Evolutionary conservation across 2,329 filamentous ascomycete species (phyloP), one percentile per base, ranked within the genome.

Genomic region (Beauveria sp.): DNA sequence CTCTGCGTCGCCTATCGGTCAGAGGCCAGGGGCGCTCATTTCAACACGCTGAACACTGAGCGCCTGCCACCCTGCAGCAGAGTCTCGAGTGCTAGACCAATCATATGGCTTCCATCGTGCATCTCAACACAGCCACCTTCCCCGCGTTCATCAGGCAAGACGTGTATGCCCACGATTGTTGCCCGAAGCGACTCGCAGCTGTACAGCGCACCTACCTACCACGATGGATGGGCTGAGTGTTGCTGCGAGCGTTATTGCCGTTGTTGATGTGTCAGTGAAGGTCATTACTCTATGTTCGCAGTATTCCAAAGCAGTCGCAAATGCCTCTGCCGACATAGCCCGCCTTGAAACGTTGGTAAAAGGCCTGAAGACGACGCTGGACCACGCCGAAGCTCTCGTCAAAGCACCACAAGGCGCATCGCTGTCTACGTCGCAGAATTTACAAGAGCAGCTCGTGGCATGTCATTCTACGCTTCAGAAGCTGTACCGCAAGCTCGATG

Each of bases 231-330:
- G 51, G 22, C 46, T 50, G 24, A 57, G 52, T 55, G 28, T 56
- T 42, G 52, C 52, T 7, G 52, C 52, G 16, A 62, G 34, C 42
- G n/a, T 62, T 10, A 50, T 56, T 49, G 52, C 60, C 18, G 45
- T 56, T n/a, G 43, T 56, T n/a, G 51, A 61, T 40, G 22, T 62
- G 16, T 62, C 60, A 10, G 60, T 54, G 1, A 62, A 62, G 28
- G 16, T 62, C 2, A 50, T 56, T 18, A 50, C 60, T 49, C 24
- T 50, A 22, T 56, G 60, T 50, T 62, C 52, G 14, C 50, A 50
- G 28, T 61, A 62, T 43, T 53, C 50, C 24, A 46, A 53, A 14
- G 51, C 50, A 14, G 50, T 61, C 43, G 59, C 59, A 14, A 54
- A 61, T 61, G 50, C 59, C 20, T 9, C n/a, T n/a, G 50, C 22